Percentiles rank a stretch among this genome's conserved stretches.
These are phyloP conservation scores for Pseudogymnoascus sp. DNA, from an alignment of 2,329 filamentous ascomycete species.

Conservation along the genomic window DNA sequence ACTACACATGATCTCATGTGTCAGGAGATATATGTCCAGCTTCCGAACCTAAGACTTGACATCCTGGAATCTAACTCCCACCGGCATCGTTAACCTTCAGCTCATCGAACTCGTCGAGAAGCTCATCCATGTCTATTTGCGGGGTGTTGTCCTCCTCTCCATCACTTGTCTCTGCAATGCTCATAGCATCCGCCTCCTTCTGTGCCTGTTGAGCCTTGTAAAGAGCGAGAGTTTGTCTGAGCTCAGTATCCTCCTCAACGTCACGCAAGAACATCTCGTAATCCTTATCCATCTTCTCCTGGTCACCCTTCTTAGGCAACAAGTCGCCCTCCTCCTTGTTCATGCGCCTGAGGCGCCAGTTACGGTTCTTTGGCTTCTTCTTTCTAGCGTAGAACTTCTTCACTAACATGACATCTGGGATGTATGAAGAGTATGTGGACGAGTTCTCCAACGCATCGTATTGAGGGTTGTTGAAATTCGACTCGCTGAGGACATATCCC, in stretches of 20 bases:
- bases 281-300: slow-evolving; percentile 80
- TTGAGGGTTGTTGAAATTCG: slow-evolving; percentile 86
- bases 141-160: slow-evolving; percentile 58
- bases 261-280: slow-evolving; percentile 97
- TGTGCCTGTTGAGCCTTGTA: slow-evolving; percentile 57
- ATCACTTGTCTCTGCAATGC: slow-evolving; percentile 52
- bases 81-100: slow-evolving; percentile 48
- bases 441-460: slow-evolving; percentile 76
- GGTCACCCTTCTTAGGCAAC: slow-evolving; percentile 76
- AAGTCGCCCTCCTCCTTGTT: slow-evolving; percentile 80
- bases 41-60: neutral
- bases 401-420: slow-evolving; percentile 89
- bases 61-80: neutral
- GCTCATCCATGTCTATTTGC: slow-evolving; percentile 66
- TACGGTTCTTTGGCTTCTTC: slow-evolving; percentile 72
- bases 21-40: neutral
- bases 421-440: slow-evolving; percentile 63
- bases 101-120: slow-evolving; percentile 90
- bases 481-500: slow-evolving; percentile 83
- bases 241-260: slow-evolving; percentile 88
- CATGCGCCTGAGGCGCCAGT: slow-evolving; percentile 96
- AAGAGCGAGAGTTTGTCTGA: slow-evolving; percentile 72
- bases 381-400: slow-evolving; percentile 93
- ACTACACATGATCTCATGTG: neutral
- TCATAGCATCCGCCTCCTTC: slow-evolving; percentile 56